A percentile compares a stretch with the other conserved stretches of the same genome.
Conservation (phyloP, 139 green algal genomes). For the Chlamydomonas eustigma region DNA sequence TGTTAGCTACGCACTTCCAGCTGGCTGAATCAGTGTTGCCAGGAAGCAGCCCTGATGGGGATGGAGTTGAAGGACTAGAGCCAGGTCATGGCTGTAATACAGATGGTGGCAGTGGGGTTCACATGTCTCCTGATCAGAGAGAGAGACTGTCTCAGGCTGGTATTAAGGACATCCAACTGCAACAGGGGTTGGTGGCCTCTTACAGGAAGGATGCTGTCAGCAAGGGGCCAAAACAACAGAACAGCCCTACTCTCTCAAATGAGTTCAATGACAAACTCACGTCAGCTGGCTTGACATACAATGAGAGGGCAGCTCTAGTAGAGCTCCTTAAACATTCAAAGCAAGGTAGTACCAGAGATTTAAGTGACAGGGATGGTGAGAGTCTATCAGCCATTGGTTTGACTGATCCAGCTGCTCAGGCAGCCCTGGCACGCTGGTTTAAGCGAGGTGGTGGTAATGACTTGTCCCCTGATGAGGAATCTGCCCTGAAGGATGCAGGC, state of each 20-base stretch:
- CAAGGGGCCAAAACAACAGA: not conserved
- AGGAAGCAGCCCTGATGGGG: no score
- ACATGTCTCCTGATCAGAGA: no score
- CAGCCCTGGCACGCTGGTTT: not conserved
- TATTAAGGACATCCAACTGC: not conserved
- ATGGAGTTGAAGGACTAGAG: no score
- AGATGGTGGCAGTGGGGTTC: no score
- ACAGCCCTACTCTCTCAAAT: not conserved
- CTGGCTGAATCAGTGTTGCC: not conserved
- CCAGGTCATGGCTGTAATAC: no score
- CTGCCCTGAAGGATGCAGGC: not conserved
- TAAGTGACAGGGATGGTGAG: not conserved
- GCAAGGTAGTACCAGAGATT: not conserved
- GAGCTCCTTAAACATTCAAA: not conserved
- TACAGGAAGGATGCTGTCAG: no score
- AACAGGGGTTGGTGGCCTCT: not conserved
- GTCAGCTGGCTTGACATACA: not conserved
- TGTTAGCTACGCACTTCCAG: not conserved
- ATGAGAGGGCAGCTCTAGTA: not conserved
- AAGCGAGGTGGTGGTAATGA: not conserved
- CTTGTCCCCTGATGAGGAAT: not conserved
- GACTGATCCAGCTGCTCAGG: not conserved
- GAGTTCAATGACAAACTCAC: not conserved
- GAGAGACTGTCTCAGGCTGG: not conserved
- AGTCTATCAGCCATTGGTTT: not conserved